Base-by-base conservation (phyloP, 2,329 filamentous ascomycete species). In the Eurotiales sp. region DNA sequence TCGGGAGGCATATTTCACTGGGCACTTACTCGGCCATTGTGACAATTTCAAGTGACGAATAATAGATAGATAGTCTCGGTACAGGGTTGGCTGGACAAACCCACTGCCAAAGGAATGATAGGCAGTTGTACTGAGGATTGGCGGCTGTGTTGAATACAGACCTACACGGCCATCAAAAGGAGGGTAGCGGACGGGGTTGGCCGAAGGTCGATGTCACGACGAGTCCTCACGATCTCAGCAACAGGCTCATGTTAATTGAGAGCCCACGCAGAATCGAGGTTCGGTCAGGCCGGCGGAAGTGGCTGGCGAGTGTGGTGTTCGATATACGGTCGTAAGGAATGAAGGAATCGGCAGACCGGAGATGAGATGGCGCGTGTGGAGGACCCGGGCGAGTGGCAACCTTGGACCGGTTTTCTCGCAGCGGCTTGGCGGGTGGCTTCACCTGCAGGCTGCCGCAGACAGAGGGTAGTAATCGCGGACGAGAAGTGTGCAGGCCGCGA, bases 1-100 rank as follows among this genome's bases (percentile, higher is more conserved):
- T 30, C 37, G 46, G n/a, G 34, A 43, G 46, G 23, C 46, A 27
- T 23, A 30, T 37, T 43, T 17, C 36, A 32, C 45, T 39, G 32
- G 30, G 30, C 30, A 63, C 68, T 60, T 67, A 71, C 68, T 71
- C 68, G 51, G 68, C 67, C 68, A 71, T 71, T 59, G 49, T 67
- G 62, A 53, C 40, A 45, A 25, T 22, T 37, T 19, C 15, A 37
- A 37, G 34, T 3, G 34, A 17, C 21, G 8, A 10, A 19, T 19
- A 17, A 37, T 37, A 15, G 17, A n/a, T n/a, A n/a, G n/a, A n/a
- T 15, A 21, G 15, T 37, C n/a, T 37, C 34, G 15, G 17, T 21
- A 19, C 34, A 37, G 2, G 34, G 17, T 17, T 36, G 15, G 32
- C 14, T 37, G 15, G 34, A 37, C 17, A 37, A 37, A 1, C n/a